These are phyloP conservation scores for Forsythia viridissima DNA, from an alignment of 257 asterid genomes.

Conservation along the genomic window DNA sequence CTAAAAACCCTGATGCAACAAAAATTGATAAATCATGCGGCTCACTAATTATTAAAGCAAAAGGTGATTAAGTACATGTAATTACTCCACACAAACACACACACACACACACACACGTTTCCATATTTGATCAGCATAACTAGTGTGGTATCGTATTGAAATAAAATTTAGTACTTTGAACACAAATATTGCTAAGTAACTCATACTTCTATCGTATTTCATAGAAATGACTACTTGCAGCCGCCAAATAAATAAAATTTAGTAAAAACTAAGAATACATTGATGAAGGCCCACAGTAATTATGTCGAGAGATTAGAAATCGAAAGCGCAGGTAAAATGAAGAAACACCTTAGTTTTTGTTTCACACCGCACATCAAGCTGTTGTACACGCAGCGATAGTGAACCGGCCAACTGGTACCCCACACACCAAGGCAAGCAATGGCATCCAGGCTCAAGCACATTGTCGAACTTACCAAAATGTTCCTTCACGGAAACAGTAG, in stretches of 20 bases:
- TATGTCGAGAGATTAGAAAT: neutral
- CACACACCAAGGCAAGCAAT: constrained; percentile 49
- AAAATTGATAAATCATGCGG: neutral
- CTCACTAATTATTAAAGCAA: neutral
- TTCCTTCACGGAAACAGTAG: constrained; percentile 41
- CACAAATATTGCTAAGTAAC: neutral
- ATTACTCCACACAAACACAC: neutral
- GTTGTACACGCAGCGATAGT: constrained; percentile 44
- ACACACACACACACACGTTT: too few relatives aligned
- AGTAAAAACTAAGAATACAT: neutral
- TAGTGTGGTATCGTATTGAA: neutral
- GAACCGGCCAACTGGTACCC: constrained; percentile 42
- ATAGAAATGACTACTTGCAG: neutral
- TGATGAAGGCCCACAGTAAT: neutral
- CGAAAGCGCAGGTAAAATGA: neutral
- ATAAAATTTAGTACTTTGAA: neutral
- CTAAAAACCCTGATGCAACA: neutral
- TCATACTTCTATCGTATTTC: neutral
- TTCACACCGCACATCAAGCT: constrained; percentile 48
- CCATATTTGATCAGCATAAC: too few relatives aligned
- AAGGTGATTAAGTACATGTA: neutral
- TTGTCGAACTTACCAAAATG: constrained; percentile 43
- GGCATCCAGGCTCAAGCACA: constrained; percentile 52
- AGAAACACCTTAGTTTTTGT: constrained; percentile 44
- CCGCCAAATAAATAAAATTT: neutral